Conservation (phyloP, 1,284 basidiomycete genomes). For the Leccinum pallidistipes region DNA sequence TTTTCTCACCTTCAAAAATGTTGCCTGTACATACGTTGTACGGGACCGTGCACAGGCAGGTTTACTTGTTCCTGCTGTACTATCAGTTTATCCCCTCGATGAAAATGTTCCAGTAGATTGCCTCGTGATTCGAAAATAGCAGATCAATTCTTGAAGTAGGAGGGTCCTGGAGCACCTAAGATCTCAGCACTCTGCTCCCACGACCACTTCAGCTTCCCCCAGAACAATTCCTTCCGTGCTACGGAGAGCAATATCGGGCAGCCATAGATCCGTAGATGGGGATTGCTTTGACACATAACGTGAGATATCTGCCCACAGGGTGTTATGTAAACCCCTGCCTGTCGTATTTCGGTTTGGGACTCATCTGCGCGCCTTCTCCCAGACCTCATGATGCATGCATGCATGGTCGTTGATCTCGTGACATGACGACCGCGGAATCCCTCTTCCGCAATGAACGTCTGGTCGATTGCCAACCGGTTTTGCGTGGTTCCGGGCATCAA, state of each 20-base stretch:
- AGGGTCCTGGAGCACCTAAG: conserved; percentile 1
- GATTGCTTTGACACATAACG: conserved; percentile 3
- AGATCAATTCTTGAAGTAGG: conserved; percentile 23
- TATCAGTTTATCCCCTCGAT: conserved; percentile 28
- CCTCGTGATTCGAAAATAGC: conserved; percentile 21
- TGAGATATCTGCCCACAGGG: conserved; percentile 4
- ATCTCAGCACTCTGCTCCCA: conserved; percentile 6
- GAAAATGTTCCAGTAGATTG: conserved; percentile 35
- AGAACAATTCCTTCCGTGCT: background rate
- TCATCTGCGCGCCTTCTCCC: background rate
- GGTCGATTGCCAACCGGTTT: background rate
- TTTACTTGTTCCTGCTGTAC: conserved; percentile 34
- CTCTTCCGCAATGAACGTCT: background rate
- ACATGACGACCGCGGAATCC: background rate
- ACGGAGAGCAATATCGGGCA: background rate
- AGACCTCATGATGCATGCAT: background rate
- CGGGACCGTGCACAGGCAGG: conserved; percentile 36
- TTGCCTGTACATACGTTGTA: conserved; percentile 36
- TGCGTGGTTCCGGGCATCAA: background rate
- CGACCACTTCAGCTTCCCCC: background rate
- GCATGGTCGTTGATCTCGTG: conserved; percentile 1
- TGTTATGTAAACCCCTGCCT: conserved; percentile 5
- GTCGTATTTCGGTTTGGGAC: conserved; percentile 10
- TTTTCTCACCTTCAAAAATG: conserved; percentile 32
- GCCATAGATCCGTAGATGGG: conserved; percentile 10